Base-by-base conservation (phyloP, 345 rosid species). In the Eucalyptus victrix region DNA sequence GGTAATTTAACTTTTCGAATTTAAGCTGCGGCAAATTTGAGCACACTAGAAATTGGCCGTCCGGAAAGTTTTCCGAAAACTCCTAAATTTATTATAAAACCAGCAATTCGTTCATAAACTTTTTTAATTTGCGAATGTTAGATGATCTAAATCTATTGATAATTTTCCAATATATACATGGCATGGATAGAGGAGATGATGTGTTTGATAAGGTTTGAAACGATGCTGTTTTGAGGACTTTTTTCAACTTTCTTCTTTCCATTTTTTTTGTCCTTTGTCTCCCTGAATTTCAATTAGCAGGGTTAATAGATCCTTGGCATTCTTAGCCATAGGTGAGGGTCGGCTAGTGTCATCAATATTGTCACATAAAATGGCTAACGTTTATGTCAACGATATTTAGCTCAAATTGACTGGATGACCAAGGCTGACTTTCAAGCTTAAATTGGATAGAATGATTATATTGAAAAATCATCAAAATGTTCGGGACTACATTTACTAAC, bases 141-240 rank as follows among this genome's bases (percentile, higher is more conserved):
- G 3, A 32, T 69, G 3, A 32, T 69, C 3, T 34, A 34, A 69
- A 69, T 18, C 13, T 34, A 3, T 69, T 9, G 26, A 69, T 34
- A 18, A 69, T 69, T 69, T 18, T 34, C 12, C 4, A 9, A 9
- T 18, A 2, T 34, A 34, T 56, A 56, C 30, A 2, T 23, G 62
- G 0, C 6, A 4, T 1, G 1, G 1, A 56, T 10, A 6, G 17
- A 13, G 5, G 4, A 60, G 1, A 0, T 6, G 1, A 60, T 1
- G 8, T 28, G 67, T 62, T 13, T 13, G 8, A 62, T 28, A 28
- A 12, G 2, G 8, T 30, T 62, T 2, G 12, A 62, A 62, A 62
- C 0, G 1, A 28, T 13, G 1, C 6, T 5, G 0, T 62, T 30
- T 6, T 62, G 34, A 30, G 2, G n/a, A 28, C 3, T 60, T 30